Evolutionary conservation across 495 filamentous ascomycete species (phyloP), one percentile per base, ranked within the genome.

Genomic region (Penicillium alfredii): DNA sequence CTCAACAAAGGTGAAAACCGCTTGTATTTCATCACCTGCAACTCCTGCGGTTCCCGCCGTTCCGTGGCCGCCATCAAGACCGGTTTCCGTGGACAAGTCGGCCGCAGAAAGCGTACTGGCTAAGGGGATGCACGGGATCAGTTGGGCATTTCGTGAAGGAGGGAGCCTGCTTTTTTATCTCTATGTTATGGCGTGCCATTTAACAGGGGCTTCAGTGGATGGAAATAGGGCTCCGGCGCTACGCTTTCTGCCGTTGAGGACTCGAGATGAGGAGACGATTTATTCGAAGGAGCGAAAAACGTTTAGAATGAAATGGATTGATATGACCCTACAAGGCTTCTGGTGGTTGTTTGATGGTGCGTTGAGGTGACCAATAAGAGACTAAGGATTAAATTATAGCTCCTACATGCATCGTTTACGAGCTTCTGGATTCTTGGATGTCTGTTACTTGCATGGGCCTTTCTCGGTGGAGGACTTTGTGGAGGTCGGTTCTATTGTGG

Each of bases 1-100:
- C 80, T 97, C 44, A 90, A 83, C 74, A 97, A 97, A 72, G 92
- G 93, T 60, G 92, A 98, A 69, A 98, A 95, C 72, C 85, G 92
- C 72, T 74, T 94, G 37, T 84, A 81, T 61, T 84, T 86, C 72
- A 78, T 86, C 42, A 86, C 80, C 19, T 86, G 81, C 72, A 87
- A 88, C 70, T 87, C 83, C 13, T 96, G 93, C 53, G 86, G 87
- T 35, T 88, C 81, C 35, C 78, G 90, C 59, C 84, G 93, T 55
- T 86, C 79, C 47, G 92, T 98, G 63, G 84, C 86, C 41, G 87
- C 92, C 35, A 97, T 98, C 82, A 98, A 97, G 81, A 94, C 87
- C 26, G 92, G 92, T 86, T 98, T 97, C 86, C 87, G 86, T 55
- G 87, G 87, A 61, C 88, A 94, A 68, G 84, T 98, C 64, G 90